Percentiles rank a stretch among this genome's conserved stretches.
phyloP scores from a whole-genome alignment of 2,329 filamentous ascomycete genomes.

The Microcyclosporella mali region DNA sequence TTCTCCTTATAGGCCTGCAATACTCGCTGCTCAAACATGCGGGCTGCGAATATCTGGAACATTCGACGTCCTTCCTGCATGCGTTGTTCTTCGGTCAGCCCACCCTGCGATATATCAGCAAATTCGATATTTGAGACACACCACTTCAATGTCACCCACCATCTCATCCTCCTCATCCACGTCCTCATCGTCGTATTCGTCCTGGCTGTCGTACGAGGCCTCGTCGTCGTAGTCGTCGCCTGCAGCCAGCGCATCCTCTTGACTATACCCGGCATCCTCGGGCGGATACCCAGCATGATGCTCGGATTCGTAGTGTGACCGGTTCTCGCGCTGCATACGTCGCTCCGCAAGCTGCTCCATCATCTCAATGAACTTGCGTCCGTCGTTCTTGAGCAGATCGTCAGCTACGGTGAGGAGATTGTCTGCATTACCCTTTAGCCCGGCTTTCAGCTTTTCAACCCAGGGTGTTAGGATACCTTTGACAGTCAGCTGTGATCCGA shows the following conservation, averaged over 20 bases:
- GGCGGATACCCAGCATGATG: constrained; percentile 46
- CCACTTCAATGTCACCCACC: constrained; percentile 36
- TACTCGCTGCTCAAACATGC: constrained; percentile 98
- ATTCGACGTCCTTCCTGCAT: constrained; percentile 98
- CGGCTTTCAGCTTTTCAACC: constrained; percentile 31
- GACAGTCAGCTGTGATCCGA: constrained; percentile 94
- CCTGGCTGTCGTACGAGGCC: constrained; percentile 55
- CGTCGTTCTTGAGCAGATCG: constrained; percentile 96
- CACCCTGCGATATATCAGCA: constrained; percentile 59
- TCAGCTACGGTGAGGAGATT: constrained; percentile 98
- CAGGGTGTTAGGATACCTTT: constrained; percentile 56
- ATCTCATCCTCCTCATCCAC: constrained; percentile 56
- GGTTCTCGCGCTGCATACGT: constrained; percentile 92
- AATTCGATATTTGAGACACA: constrained; percentile 27
- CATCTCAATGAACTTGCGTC: constrained; percentile 99
- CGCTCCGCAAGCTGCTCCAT: constrained; percentile 99
- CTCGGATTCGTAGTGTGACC: constrained; percentile 64
- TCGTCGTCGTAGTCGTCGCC: constrained; percentile 74
- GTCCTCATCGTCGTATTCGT: constrained; percentile 56
- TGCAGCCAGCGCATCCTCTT: constrained; percentile 65
- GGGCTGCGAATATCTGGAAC: constrained; percentile 98
- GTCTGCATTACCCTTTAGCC: constrained; percentile 53
- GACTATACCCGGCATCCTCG: constrained; percentile 48
- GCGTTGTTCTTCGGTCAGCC: constrained; percentile 95
- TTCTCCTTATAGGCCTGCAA: constrained; percentile 97